A percentile compares a stretch with the other conserved stretches of the same genome.
Conservation (phyloP, 2,329 filamentous ascomycete species). For the Zasmidium citrigriseum region DNA sequence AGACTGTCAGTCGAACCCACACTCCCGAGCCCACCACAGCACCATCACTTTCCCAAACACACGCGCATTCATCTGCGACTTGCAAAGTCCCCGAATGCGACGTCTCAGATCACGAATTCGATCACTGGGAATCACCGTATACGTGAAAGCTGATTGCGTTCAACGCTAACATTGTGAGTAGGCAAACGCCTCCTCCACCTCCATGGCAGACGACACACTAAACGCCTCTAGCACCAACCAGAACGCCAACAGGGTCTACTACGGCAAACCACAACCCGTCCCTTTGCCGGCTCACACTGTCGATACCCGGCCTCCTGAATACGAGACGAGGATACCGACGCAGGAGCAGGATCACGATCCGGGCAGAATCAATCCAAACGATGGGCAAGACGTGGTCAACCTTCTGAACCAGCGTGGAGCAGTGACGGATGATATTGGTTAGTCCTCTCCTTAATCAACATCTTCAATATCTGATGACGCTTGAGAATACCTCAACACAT, state of each 20-base stretch:
- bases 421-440: constrained; percentile 29
- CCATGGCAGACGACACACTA: constrained; percentile 28
- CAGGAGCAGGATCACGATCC: constrained; percentile 31
- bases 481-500: constrained; percentile 20
- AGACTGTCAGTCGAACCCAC: constrained; percentile 42
- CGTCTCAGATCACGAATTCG: constrained; percentile 30
- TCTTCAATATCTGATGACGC: constrained; percentile 17
- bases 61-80: constrained; percentile 10
- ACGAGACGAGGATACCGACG: constrained; percentile 23
- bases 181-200: constrained; percentile 25
- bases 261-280: constrained; percentile 25
- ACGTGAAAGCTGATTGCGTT: constrained; percentile 13
- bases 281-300: constrained; percentile 21
- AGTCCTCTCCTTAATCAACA: constrained; percentile 14
- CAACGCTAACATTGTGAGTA: constrained; percentile 32
- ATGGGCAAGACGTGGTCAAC: constrained; percentile 38
- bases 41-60: constrained; percentile 14
- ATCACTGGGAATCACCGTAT: constrained; percentile 38
- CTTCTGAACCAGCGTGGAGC: constrained; percentile 29
- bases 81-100: constrained; percentile 20
- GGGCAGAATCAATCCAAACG: constrained; percentile 27
- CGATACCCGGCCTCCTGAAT: constrained; percentile 27
- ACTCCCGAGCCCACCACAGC: constrained; percentile 19
- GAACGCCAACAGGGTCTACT: constrained; percentile 23
- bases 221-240: constrained; percentile 25